phyloP scores from a whole-genome alignment of 2,329 filamentous ascomycete species.

The Cordyceps tenuipes region DNA sequence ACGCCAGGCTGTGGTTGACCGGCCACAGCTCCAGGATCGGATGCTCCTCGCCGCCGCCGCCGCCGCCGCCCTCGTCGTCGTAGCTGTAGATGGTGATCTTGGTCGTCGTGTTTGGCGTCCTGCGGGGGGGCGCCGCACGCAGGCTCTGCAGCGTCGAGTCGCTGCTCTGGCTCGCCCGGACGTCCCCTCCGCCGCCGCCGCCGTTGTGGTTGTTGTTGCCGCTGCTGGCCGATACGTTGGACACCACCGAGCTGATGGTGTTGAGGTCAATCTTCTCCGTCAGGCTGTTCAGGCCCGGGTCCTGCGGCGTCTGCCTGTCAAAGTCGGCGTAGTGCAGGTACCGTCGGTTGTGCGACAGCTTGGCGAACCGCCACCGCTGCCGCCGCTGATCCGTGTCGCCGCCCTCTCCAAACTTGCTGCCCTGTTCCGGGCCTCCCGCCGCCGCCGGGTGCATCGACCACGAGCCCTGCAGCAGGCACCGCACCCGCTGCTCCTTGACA shows the following conservation, averaged over 20 bases:
- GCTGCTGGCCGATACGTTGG: constrained; percentile 61
- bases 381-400: constrained; percentile 20
- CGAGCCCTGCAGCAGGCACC: constrained; percentile 77
- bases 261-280: constrained; percentile 78
- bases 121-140: neutral
- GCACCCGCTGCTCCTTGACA: constrained; percentile 90
- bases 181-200: constrained; percentile 15
- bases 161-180: constrained; percentile 36
- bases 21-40: constrained; percentile 79
- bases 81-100: constrained; percentile 90
- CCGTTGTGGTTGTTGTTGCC: no score
- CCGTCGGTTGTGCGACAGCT: constrained; percentile 82
- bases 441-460: constrained; percentile 64
- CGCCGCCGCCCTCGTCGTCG: constrained; percentile 27
- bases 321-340: constrained; percentile 90
- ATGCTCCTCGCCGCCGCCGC: constrained; percentile 49
- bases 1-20: constrained; percentile 70
- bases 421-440: constrained; percentile 19
- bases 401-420: constrained; percentile 29
- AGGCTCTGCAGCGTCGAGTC: constrained; percentile 33
- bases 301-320: constrained; percentile 50
- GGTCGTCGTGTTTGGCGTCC: constrained; percentile 50
- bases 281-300: constrained; percentile 65
- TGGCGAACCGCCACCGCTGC: constrained; percentile 66
- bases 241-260: constrained; percentile 85